Evolutionary conservation across 2,329 filamentous ascomycete genomes (phyloP).

Genomic region (Drechslerella dactyloides): DNA sequence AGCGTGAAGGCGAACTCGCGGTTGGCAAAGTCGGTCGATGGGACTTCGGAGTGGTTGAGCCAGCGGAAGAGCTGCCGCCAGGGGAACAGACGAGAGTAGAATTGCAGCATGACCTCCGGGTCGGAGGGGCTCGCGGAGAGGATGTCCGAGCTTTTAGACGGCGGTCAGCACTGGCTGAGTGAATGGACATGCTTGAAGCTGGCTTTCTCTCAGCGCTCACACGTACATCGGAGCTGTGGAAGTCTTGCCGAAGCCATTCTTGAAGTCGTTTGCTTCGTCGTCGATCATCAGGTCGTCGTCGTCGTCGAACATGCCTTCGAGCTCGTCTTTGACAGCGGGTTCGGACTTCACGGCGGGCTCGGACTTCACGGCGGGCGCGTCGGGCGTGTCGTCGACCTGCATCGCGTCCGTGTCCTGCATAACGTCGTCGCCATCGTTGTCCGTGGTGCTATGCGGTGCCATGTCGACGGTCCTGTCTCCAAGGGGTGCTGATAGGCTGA

Average conservation of each 20-base stretch:
- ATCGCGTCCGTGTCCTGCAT: constrained; percentile 39
- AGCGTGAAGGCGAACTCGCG: constrained; percentile 96
- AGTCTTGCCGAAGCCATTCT: constrained; percentile 16
- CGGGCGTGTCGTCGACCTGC: constrained; percentile 13
- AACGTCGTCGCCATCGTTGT: constrained; percentile 25
- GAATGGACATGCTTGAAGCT: background rate
- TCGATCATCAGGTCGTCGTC: constrained; percentile 30
- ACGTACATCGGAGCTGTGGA: constrained; percentile 26
- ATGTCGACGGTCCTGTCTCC: constrained; percentile 4
- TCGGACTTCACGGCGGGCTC: constrained; percentile 16
- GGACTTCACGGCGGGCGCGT: constrained; percentile 1
- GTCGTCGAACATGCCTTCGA: constrained; percentile 43
- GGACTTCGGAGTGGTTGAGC: constrained; percentile 90
- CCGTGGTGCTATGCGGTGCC: constrained; percentile 25
- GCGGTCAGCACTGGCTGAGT: background rate
- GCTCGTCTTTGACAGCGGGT: constrained; percentile 22
- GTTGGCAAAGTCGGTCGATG: constrained; percentile 85
- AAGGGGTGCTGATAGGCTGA: background rate
- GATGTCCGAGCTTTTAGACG: constrained; percentile 31
- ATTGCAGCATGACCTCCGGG: constrained; percentile 84
- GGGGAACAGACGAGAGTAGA: constrained; percentile 94
- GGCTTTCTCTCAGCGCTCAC: background rate
- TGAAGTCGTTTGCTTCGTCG: constrained; percentile 14
- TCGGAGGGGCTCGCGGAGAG: constrained; percentile 64
- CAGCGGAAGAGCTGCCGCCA: constrained; percentile 96